Evolutionary conservation across 1,284 basidiomycete genomes (phyloP).

Genomic region (Xanthoconium separans): DNA sequence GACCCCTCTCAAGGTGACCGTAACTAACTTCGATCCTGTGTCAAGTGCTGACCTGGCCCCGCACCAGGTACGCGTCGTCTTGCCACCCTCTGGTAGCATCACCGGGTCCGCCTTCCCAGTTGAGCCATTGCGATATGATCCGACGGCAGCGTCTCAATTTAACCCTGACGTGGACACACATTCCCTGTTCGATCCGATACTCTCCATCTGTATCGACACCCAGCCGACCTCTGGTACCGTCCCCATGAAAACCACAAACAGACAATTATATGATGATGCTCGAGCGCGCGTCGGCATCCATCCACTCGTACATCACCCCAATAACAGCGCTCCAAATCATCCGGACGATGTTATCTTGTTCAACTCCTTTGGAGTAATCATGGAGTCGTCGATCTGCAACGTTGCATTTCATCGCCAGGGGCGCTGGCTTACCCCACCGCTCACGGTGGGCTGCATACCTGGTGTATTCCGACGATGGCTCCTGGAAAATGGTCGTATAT

Average conservation of each 20-base stretch:
- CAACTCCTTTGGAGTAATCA: slow-evolving; percentile 49
- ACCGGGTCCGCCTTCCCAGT: slow-evolving; percentile 42
- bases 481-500: slow-evolving; percentile 54
- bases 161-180: slow-evolving; percentile 34
- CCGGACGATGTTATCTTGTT: slow-evolving; percentile 64
- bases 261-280: slow-evolving; percentile 58
- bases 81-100: slow-evolving; percentile 46
- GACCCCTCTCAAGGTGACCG: slow-evolving; percentile 37
- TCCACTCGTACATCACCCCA: slow-evolving; percentile 18
- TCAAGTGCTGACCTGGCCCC: neutral
- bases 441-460: slow-evolving; percentile 60
- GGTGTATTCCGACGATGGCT: slow-evolving; percentile 68
- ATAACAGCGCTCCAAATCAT: slow-evolving; percentile 9
- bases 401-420: slow-evolving; percentile 58
- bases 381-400: slow-evolving; percentile 69
- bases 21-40: neutral
- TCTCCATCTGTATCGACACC: slow-evolving; percentile 53
- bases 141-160: slow-evolving; percentile 40
- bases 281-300: slow-evolving; percentile 51
- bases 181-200: slow-evolving; percentile 30
- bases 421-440: slow-evolving; percentile 64
- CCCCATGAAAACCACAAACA: slow-evolving; percentile 65
- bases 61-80: slow-evolving; percentile 55
- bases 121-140: slow-evolving; percentile 42
- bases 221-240: slow-evolving; percentile 50